Percentiles rank a stretch among this genome's conserved stretches.
phyloP scores from a whole-genome alignment of 2,329 filamentous ascomycete genomes.

The Neophaeococcomyces mojaviensis region DNA sequence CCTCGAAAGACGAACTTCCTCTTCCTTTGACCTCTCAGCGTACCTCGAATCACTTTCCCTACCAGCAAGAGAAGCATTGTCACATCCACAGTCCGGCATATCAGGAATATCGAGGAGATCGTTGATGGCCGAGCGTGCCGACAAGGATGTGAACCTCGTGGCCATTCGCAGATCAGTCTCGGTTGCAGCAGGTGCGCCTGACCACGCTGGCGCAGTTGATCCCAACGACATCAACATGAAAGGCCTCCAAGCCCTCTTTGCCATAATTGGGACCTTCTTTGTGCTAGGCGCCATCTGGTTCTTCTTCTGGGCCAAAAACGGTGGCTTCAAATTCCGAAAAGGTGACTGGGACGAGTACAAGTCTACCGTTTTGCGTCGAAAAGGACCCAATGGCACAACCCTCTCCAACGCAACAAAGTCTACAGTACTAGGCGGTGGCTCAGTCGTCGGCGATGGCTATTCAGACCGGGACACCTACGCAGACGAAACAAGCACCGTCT shows the following conservation, averaged over 20 bases:
- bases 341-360: slow-evolving; percentile 99
- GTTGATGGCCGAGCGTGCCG: neutral
- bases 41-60: slow-evolving; percentile 5
- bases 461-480: slow-evolving; percentile 48
- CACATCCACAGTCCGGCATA: slow-evolving; percentile 2
- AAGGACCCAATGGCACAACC: slow-evolving; percentile 80
- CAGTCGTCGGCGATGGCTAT: slow-evolving; percentile 55
- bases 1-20: neutral
- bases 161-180: slow-evolving; percentile 25
- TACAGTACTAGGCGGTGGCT: slow-evolving; percentile 80
- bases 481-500: slow-evolving; percentile 37
- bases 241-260: slow-evolving; percentile 78
- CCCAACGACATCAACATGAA: slow-evolving; percentile 41
- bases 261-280: slow-evolving; percentile 69
- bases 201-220: slow-evolving; percentile 30
- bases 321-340: slow-evolving; percentile 78
- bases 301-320: slow-evolving; percentile 97
- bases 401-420: slow-evolving; percentile 73
- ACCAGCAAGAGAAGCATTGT: slow-evolving; percentile 3
- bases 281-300: slow-evolving; percentile 81
- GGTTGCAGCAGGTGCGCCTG: slow-evolving; percentile 21
- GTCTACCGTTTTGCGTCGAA: slow-evolving; percentile 79
- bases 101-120: neutral
- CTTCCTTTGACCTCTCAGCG: neutral
- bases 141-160: neutral